Percentiles rank a stretch among this genome's conserved stretches.
Evolutionary conservation across 306 rosid species (phyloP).

Genomic region (Rosa multiflora): DNA sequence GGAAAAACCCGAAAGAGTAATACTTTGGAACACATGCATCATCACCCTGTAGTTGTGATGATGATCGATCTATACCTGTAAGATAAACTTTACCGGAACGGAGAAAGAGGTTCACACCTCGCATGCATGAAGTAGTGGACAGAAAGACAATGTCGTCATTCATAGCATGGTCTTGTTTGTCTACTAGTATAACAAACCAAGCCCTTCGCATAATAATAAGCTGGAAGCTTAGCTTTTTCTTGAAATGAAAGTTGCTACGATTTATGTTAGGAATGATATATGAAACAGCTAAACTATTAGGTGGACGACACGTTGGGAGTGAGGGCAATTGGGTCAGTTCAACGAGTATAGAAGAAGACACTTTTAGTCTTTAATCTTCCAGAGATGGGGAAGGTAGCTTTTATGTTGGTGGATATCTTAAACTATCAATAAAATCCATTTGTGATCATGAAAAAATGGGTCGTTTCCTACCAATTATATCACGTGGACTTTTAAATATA

Average conservation of each 20-base stretch:
- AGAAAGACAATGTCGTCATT: constrained; percentile 5
- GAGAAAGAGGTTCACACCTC: background rate
- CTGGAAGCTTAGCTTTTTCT: background rate
- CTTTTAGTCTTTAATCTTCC: constrained; percentile 5
- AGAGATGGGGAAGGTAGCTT: constrained; percentile 18
- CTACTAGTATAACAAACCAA: constrained; percentile 21
- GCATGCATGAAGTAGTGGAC: background rate
- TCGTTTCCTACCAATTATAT: background rate
- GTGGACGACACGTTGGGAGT: constrained; percentile 25
- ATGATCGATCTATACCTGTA: constrained; percentile 5
- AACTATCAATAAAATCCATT: background rate
- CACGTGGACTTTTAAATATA: too few species aligned
- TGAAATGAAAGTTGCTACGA: background rate
- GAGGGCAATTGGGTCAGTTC: constrained; percentile 6
- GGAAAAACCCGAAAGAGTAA: background rate
- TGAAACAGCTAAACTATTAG: constrained; percentile 29
- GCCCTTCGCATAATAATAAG: background rate
- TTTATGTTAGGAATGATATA: background rate
- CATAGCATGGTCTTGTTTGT: constrained; percentile 9
- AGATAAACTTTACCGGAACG: background rate
- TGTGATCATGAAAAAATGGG: background rate
- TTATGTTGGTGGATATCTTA: background rate
- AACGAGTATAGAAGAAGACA: background rate
- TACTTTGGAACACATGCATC: background rate
- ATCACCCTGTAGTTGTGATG: background rate